Base-by-base conservation (phyloP, 805 yeast genomes). In the Saturnispora saitoi region DNA sequence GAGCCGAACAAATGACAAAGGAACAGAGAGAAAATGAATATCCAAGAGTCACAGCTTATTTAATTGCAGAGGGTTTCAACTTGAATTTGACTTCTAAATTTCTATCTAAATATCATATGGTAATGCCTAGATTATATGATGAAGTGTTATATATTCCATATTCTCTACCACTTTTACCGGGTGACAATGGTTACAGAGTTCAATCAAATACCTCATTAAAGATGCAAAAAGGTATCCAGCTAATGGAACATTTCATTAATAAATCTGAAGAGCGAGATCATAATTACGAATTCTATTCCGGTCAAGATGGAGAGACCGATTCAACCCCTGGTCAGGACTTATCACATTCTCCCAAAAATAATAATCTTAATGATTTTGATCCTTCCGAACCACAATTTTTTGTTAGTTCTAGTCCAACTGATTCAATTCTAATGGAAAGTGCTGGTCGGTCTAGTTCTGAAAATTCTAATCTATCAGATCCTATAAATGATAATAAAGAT, bases 371-470 rank as follows among this genome's bases (percentile, higher is more conserved):
- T 45, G 80, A 82, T n/a, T 86, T 87, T 63, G 88, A 89, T 62
- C 96, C 97, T 0, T 80, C 89, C 14, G 97, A 89, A 60, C 97
- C 97, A 0, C 96, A 89, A 59, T 87, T 77, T 59, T 89, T 89
- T 65, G 83, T 90, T 4, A 58, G 63, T 32, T 41, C 51, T n/a
- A 65, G 67, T 50, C 67, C 68, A 5, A 52, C 66, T 3, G 63
- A 62, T 56, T 67, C 58, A 47, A 54, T 53, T 9, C 38, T 34
- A 17, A 49, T 55, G 36, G 66, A 61, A 17, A 38, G 38, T 4
- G 50, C 50, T 11, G 45, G 41, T 12, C 26, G 41, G 22, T 42
- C 52, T 15, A 28, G 34, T 24, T 49, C 54, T 6, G 34, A 44
- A 22, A 22, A 14, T 1, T 43, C 50, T 5, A 24, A 36, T 6